These are phyloP conservation scores for Exophiala dermatitidis DNA, from an alignment of 2,329 filamentous ascomycete genomes.

Conservation along the genomic window DNA sequence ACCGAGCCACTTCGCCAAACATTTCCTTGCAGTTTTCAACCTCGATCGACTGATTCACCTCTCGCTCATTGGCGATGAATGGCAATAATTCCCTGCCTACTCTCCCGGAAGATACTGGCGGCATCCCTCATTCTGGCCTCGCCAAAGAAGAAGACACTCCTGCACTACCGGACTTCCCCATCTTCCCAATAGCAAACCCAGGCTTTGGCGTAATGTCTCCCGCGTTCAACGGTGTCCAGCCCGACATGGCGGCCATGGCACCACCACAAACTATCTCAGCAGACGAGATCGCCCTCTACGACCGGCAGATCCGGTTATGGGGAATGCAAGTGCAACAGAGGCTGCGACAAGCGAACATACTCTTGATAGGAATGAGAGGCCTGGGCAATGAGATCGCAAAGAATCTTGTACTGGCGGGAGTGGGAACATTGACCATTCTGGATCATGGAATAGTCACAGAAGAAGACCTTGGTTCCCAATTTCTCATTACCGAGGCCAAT, in stretches of 20 bases:
- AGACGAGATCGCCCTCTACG: constrained; percentile 97
- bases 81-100: constrained; percentile 6
- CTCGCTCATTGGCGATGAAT: neutral
- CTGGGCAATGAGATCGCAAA: constrained; percentile 94
- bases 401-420: constrained; percentile 89
- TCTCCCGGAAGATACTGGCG: neutral
- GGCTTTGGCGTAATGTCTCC: constrained; percentile 10
- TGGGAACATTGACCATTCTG: constrained; percentile 80
- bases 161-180: too few species aligned
- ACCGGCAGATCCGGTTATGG: constrained; percentile 95
- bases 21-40: neutral
- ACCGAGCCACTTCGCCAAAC: neutral
- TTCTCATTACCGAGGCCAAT: constrained; percentile 68
- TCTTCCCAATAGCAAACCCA: constrained; percentile 4
- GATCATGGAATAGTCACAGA: constrained; percentile 70
- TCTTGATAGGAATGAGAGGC: constrained; percentile 79
- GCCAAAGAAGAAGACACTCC: neutral
- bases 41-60: neutral
- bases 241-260: constrained; percentile 12
- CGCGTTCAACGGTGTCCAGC: constrained; percentile 10
- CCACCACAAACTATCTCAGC: constrained; percentile 22
- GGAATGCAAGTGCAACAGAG: constrained; percentile 87
- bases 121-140: neutral
- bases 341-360: constrained; percentile 81
- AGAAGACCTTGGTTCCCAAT: constrained; percentile 72